These are phyloP conservation scores for Talaromyces marneffei DNA, from an alignment of 2,329 filamentous ascomycete species.

Conservation along the genomic window DNA sequence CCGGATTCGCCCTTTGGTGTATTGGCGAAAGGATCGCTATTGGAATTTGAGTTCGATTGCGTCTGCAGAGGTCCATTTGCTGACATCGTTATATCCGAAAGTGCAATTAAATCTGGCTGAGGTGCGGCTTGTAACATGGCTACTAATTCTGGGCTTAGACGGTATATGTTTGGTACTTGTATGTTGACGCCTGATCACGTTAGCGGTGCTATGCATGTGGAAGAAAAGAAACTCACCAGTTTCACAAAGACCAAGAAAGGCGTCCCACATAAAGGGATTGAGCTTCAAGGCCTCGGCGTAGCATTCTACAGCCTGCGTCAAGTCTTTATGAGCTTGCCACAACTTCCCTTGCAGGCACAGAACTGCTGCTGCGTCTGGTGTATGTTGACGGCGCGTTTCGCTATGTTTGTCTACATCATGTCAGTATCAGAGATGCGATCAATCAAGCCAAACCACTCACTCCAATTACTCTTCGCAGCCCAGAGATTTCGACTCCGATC, in stretches of 20 bases:
- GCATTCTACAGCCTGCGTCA: slow-evolving; percentile 74
- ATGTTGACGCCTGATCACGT: slow-evolving; percentile 62
- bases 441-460: slow-evolving; percentile 44
- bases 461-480: slow-evolving; percentile 69
- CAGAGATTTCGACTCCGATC: slow-evolving; percentile 77
- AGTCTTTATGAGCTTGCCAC: slow-evolving; percentile 71
- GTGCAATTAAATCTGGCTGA: slow-evolving; percentile 25
- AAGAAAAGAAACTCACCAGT: slow-evolving; percentile 45
- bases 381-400: slow-evolving; percentile 64
- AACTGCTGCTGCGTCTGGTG: slow-evolving; percentile 80
- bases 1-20: slow-evolving; percentile 30
- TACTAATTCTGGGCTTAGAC: slow-evolving; percentile 60
- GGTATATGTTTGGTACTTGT: slow-evolving; percentile 81
- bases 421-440: slow-evolving; percentile 4
- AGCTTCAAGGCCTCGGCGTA: slow-evolving; percentile 83
- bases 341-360: slow-evolving; percentile 80
- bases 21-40: slow-evolving; percentile 40
- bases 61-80: slow-evolving; percentile 32
- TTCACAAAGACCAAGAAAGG: slow-evolving; percentile 82
- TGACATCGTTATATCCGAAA: slow-evolving; percentile 28
- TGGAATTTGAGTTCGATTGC: slow-evolving; percentile 33
- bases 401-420: slow-evolving; percentile 56
- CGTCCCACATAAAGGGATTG: slow-evolving; percentile 98
- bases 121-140: slow-evolving; percentile 40
- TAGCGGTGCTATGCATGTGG: not conserved